Evolutionary conservation across 495 filamentous ascomycete genomes (phyloP), one percentile per base, ranked within the genome.

Genomic region (Hypoxylon cercidicola): DNA sequence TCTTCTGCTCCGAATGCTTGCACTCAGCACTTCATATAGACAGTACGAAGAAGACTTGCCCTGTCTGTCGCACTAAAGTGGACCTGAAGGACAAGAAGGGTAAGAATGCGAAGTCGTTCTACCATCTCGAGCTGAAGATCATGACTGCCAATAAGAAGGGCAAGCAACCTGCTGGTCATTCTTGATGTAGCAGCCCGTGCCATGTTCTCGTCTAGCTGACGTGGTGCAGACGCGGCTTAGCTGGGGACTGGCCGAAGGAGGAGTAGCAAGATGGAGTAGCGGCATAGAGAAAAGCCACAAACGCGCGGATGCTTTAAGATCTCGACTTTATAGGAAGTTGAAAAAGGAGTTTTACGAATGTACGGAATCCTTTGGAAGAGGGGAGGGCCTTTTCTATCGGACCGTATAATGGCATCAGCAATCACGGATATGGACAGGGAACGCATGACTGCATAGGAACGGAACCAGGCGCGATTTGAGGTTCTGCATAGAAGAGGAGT

Each of bases 1-100:
- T 96, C 10, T 96, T 94, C 76, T 97, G 93, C 67, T 86, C 90
- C 62, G 85, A 86, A 25, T 97, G 93, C 72, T 85, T 97, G 6
- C 88, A 90, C 60, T 85, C 89, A 25, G 87, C 90, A 6, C 80
- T 96, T 11, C 83, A 88, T 48, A 87, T 89, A 25, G 80, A 82
- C 15, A 71, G 76, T 11, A 73, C 71, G 23, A 83, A 78, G 55
- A 77, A 75, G 37, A 74, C 76, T 10, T 86, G 84, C 41, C 84
- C 84, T 0, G 80, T 85, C 21, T 86, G 84, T 66, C 77, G 84
- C 32, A 75, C 82, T n/a, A 81, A 81, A 48, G 78, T 86, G 49
- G 87, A 87, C 28, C 77, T 80, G 12, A 81, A 83, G 72, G 82
- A 74, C 15, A 72, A 68, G 66, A 82, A 74, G 64, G 72, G 60